These are phyloP conservation scores for Verticillium dahliae DNA, from an alignment of 2,329 filamentous ascomycete species.

Conservation along the genomic window DNA sequence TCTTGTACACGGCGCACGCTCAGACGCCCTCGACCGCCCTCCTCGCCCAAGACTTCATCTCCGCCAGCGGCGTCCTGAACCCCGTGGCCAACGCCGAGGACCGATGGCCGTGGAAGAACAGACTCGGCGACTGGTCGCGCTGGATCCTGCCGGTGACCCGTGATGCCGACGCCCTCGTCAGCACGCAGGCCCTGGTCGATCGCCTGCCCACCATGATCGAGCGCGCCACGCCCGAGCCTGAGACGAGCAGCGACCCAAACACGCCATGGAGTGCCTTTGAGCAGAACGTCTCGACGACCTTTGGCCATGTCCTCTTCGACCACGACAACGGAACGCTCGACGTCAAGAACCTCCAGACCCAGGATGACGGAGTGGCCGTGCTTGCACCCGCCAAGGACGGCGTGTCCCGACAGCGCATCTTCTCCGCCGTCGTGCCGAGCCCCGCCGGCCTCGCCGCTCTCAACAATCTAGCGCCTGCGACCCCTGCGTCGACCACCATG, in stretches of 20 bases:
- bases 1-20: constrained; percentile 5
- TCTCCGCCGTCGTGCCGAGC: constrained; percentile 40
- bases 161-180: not conserved
- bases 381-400: not conserved
- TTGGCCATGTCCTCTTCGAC: constrained; percentile 44
- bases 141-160: constrained; percentile 4
- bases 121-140: constrained; percentile 7
- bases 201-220: not conserved
- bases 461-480: constrained; percentile 13
- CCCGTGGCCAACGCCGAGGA: not conserved
- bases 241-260: not conserved
- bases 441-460: constrained; percentile 32
- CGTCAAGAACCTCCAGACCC: not conserved
- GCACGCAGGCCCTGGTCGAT: not conserved
- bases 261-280: not conserved
- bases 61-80: not conserved
- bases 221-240: not conserved
- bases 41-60: not conserved
- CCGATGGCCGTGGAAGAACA: constrained; percentile 6
- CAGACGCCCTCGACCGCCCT: not conserved
- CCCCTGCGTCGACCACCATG: constrained; percentile 21
- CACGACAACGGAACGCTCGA: constrained; percentile 6
- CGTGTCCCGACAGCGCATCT: constrained; percentile 20
- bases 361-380: not conserved
- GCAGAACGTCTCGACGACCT: constrained; percentile 27